phyloP scores from a whole-genome alignment of 2,329 filamentous ascomycete species.

The Penicillium digitatum region DNA sequence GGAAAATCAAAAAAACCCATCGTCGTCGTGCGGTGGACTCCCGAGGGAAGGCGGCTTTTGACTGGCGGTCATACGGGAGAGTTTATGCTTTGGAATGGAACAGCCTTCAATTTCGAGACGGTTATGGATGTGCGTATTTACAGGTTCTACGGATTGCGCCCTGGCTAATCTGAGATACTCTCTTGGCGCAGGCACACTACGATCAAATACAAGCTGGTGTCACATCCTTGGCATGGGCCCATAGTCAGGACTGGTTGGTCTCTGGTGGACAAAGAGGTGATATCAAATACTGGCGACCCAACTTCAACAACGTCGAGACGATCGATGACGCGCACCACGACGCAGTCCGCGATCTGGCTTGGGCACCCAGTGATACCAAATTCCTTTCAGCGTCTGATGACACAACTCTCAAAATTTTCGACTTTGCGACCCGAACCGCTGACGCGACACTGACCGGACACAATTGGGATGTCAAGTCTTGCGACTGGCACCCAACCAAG shows the following conservation, averaged over 20 bases:
- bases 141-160: background rate
- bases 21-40: slow-evolving; percentile 96
- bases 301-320: slow-evolving; percentile 97
- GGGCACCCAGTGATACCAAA: slow-evolving; percentile 89
- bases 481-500: slow-evolving; percentile 96
- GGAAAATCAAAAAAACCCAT: slow-evolving; percentile 98
- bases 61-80: slow-evolving; percentile 95
- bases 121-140: slow-evolving; percentile 70
- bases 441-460: slow-evolving; percentile 87
- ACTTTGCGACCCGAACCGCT: slow-evolving; percentile 81
- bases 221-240: slow-evolving; percentile 64
- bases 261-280: slow-evolving; percentile 93
- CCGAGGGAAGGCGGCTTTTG: slow-evolving; percentile 83
- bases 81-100: slow-evolving; percentile 98
- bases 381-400: slow-evolving; percentile 97
- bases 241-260: slow-evolving; percentile 94
- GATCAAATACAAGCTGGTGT: slow-evolving; percentile 46
- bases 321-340: slow-evolving; percentile 81
- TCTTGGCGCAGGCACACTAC: slow-evolving; percentile 65
- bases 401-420: slow-evolving; percentile 88
- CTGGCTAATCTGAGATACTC: slow-evolving; percentile 8
- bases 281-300: slow-evolving; percentile 98
- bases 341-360: slow-evolving; percentile 84
- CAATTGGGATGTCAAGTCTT: slow-evolving; percentile 94
- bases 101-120: slow-evolving; percentile 98